Percentiles rank a stretch among this genome's conserved stretches.
Conservation (phyloP, 495 filamentous ascomycete species). For the Neurospora sp. region DNA sequence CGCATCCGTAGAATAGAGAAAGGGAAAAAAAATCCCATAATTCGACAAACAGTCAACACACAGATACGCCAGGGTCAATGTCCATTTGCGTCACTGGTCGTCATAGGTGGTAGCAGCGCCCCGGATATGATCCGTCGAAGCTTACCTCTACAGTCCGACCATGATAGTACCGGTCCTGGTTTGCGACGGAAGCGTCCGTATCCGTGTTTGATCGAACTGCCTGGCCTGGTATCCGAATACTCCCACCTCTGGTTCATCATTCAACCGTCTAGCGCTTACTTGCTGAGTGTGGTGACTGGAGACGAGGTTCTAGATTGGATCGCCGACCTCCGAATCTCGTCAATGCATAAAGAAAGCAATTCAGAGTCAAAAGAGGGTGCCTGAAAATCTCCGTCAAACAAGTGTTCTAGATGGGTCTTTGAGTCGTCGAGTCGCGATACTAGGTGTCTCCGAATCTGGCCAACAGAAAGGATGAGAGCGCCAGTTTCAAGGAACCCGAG, state of each 20-base stretch:
- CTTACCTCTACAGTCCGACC: background rate
- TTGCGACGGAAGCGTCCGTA: background rate
- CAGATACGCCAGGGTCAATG: background rate
- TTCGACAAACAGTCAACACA: background rate
- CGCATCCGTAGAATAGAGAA: background rate
- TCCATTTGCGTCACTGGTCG: constrained; percentile 9
- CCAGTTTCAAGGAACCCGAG: background rate
- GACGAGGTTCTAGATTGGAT: background rate
- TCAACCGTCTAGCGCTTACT: background rate
- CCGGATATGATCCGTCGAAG: background rate
- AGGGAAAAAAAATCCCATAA: background rate
- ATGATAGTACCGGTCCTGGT: background rate
- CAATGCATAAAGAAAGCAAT: background rate
- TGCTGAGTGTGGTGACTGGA: background rate
- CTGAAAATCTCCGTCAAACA: background rate
- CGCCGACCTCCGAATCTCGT: background rate
- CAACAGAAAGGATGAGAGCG: background rate
- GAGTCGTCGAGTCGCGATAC: background rate
- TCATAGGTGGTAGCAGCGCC: constrained; percentile 5
- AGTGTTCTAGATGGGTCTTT: background rate
- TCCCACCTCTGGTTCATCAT: background rate
- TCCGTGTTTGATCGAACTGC: background rate
- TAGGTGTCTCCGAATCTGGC: background rate
- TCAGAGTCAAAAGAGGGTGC: background rate
- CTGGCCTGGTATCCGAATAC: background rate